Evolutionary conservation across 2,329 filamentous ascomycete species (phyloP).

Genomic region (Penicillium capsulatum): DNA sequence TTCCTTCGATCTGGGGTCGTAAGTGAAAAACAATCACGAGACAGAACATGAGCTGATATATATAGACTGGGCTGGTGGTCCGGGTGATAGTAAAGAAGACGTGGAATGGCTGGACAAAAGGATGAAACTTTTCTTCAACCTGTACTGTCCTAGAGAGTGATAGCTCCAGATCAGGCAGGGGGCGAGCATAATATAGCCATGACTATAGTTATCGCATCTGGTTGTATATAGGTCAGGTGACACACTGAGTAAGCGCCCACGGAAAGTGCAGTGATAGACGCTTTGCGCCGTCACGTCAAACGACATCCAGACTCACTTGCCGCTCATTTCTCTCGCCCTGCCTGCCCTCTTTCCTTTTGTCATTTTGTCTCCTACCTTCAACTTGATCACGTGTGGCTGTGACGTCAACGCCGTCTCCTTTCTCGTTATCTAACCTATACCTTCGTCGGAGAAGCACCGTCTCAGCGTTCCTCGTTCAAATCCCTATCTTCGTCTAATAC

Average conservation of each 20-base stretch:
- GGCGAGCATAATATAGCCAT: too few relatives aligned
- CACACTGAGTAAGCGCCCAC: conserved; percentile 17
- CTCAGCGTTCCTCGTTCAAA: too few relatives aligned
- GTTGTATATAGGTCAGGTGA: conserved; percentile 23
- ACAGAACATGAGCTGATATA: conserved; percentile 13
- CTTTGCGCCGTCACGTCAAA: conserved; percentile 8
- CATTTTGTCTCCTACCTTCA: not conserved
- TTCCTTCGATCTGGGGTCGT: conserved; percentile 64
- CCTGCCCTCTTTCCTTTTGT: conserved; percentile 6
- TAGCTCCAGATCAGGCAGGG: too few relatives aligned
- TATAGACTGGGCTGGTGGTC: conserved; percentile 60
- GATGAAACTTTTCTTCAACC: conserved; percentile 51
- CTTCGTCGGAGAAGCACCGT: too few relatives aligned
- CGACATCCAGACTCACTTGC: conserved; percentile 6
- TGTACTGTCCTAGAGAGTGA: too few relatives aligned
- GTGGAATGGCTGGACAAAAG: conserved; percentile 66
- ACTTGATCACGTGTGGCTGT: conserved; percentile 4
- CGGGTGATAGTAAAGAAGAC: conserved; percentile 67
- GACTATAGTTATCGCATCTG: too few relatives aligned
- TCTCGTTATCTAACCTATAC: conserved; percentile 18
- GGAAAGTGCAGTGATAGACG: conserved; percentile 13
- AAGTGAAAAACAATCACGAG: conserved; percentile 24
- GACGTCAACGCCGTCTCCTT: conserved; percentile 1
- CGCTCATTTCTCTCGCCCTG: conserved; percentile 8
- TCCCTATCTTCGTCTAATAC: too few relatives aligned